Evolutionary conservation across 1,284 basidiomycete species (phyloP).

Genomic region (Trametes versicolor): DNA sequence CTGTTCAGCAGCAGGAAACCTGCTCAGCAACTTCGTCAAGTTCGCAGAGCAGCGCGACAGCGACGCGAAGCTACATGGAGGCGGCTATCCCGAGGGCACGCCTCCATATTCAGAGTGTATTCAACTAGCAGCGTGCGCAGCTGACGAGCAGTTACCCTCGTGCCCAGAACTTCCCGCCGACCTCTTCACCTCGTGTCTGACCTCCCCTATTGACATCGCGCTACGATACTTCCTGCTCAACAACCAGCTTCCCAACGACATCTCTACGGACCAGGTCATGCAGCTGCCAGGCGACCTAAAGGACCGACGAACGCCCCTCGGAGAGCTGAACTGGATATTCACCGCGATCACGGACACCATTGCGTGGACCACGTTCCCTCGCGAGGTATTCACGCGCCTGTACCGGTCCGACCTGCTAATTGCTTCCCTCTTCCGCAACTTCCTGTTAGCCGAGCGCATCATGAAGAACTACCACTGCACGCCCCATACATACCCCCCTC

Average conservation of each 20-base stretch:
- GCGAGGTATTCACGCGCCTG: conserved; percentile 92
- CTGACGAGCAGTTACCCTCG: conserved; percentile 93
- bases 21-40: conserved; percentile 91
- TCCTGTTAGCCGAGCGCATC: conserved; percentile 95
- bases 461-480: conserved; percentile 99
- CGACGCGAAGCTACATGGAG: conserved; percentile 71
- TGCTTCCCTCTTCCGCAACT: conserved; percentile 96
- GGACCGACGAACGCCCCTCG: conserved; percentile 94
- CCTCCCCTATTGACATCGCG: conserved; percentile 98
- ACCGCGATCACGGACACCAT: conserved; percentile 99
- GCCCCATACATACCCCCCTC: conserved; percentile 91
- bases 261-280: conserved; percentile 93
- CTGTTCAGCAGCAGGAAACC: conserved; percentile 95
- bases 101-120: conserved; percentile 90
- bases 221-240: conserved; percentile 95
- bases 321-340: conserved; percentile 99
- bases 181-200: conserved; percentile 97
- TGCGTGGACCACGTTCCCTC: conserved; percentile 97
- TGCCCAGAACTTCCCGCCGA: conserved; percentile 98
- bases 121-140: conserved; percentile 94
- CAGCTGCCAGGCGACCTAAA: conserved; percentile 97
- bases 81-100: conserved; percentile 67
- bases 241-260: conserved; percentile 81
- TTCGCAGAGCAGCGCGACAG: conserved; percentile 89
- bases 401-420: conserved; percentile 97